Evolutionary conservation across 768 basidiomycete genomes (phyloP).

Genomic region (Galerina sulciceps): DNA sequence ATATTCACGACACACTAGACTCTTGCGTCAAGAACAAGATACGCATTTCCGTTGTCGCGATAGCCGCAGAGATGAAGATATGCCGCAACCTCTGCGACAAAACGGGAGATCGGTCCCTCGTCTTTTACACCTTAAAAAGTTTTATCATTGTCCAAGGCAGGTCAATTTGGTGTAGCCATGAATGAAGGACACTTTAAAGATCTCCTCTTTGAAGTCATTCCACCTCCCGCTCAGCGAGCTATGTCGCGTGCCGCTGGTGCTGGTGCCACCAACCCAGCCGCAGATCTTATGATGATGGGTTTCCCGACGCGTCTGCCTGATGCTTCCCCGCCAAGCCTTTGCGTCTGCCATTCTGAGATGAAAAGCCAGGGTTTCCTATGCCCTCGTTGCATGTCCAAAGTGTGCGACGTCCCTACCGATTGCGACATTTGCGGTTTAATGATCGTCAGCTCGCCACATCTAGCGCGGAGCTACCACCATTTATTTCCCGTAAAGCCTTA

Average conservation of each 20-base stretch:
- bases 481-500: constrained; percentile 93
- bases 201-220: constrained; percentile 92
- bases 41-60: constrained; percentile 90
- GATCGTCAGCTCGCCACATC: constrained; percentile 97
- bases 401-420: constrained; percentile 98
- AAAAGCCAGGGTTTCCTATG: constrained; percentile 95
- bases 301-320: constrained; percentile 93
- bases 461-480: constrained; percentile 95
- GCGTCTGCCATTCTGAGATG: constrained; percentile 92
- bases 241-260: constrained; percentile 48
- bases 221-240: constrained; percentile 85
- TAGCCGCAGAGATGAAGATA: constrained; percentile 98
- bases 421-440: constrained; percentile 97
- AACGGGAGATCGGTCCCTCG: constrained; percentile 76
- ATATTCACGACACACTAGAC: constrained; percentile 94
- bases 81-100: constrained; percentile 90
- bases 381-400: constrained; percentile 89
- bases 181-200: constrained; percentile 98
- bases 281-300: constrained; percentile 99
- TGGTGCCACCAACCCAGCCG: constrained; percentile 56
- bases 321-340: constrained; percentile 80
- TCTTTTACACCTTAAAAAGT: constrained; percentile 2
- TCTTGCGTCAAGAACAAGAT: constrained; percentile 82
- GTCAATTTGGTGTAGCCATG: constrained; percentile 94
- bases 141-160: constrained; percentile 36